Evolutionary conservation across 2,329 filamentous ascomycete species (phyloP), one percentile per base, ranked within the genome.

Genomic region (Cladosporium halotolerans): DNA sequence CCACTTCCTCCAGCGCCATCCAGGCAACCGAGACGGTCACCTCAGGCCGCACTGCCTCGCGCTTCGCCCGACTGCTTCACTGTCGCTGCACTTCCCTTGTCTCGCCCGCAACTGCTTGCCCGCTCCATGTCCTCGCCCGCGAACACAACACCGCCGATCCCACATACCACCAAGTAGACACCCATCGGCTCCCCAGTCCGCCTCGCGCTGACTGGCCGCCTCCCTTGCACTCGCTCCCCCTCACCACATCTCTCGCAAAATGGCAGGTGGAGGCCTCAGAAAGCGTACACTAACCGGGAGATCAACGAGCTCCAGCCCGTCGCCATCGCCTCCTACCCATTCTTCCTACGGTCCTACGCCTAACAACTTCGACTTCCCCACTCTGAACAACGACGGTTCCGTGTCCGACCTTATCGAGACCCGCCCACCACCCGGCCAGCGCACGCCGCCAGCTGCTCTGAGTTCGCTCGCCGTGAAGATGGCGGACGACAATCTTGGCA

Each of bases 401-500:
- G 51, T 65, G 19, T 45, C 59, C 31, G 57, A 66, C 46, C 55
- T 67, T 19, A 53, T 54, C 13, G 48, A 51, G 52, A 57, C 18
- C 44, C 44, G 18, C 33, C 57, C 36, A 38, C 59, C 16, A 42
- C 50, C 16, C 45, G 36, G 18, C 16, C 45, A 54, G 28, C 55
- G 54, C 34, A 66, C 64, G 9, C 63, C 64, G 16, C 65, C 63
- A 5, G 65, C 64, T 39, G 65, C 63, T 9, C 55, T 66, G 36
- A 66, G 62, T 57, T 55, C 63, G 13, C 56, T 62, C 10, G 63
- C 60, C 14, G 54, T 58, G 32, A 58, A 33, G 41, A 64, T 66
- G 63, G 60, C 55, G n/a, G 49, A 55, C 31, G 57, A 56, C 45
- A 46, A 38, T 44, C 23, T 28, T 7, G 44, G 31, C 33, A 57